phyloP scores from a whole-genome alignment of 352 stramenopile species.

The Globisporangium paddicum region DNA sequence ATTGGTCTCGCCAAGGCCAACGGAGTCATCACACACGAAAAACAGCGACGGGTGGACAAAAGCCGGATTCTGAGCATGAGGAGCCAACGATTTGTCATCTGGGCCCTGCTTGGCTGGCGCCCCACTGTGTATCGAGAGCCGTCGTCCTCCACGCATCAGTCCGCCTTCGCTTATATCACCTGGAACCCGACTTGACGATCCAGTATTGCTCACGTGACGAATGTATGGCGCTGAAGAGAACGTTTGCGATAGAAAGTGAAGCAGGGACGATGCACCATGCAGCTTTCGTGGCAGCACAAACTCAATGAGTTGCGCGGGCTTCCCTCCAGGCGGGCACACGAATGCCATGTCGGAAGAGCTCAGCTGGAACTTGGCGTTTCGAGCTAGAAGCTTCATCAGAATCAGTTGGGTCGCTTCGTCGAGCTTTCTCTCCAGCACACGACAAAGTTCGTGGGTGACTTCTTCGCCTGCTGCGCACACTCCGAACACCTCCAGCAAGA shows the following conservation, averaged over 20 bases:
- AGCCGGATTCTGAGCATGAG: not conserved
- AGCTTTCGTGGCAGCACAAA: constrained; percentile 47
- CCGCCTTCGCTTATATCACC: constrained; percentile 2
- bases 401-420: constrained; percentile 84
- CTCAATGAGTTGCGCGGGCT: constrained; percentile 30
- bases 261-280: constrained; percentile 25
- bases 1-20: not conserved
- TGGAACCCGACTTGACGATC: not conserved
- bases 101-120: not conserved
- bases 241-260: constrained; percentile 62
- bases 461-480: constrained; percentile 78
- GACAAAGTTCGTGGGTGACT: constrained; percentile 78
- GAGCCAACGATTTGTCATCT: not conserved
- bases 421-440: constrained; percentile 79
- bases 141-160: not conserved
- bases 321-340: constrained; percentile 49
- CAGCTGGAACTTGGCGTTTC: constrained; percentile 85
- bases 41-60: constrained; percentile 15
- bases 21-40: constrained; percentile 7
- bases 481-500: constrained; percentile 81
- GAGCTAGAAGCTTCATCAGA: constrained; percentile 81
- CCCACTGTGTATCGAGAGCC: constrained; percentile 2
- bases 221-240: constrained; percentile 50
- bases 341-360: constrained; percentile 69
- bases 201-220: constrained; percentile 35